Conservation (phyloP, 495 filamentous ascomycete genomes). For the Lepidopterella palustris region DNA sequence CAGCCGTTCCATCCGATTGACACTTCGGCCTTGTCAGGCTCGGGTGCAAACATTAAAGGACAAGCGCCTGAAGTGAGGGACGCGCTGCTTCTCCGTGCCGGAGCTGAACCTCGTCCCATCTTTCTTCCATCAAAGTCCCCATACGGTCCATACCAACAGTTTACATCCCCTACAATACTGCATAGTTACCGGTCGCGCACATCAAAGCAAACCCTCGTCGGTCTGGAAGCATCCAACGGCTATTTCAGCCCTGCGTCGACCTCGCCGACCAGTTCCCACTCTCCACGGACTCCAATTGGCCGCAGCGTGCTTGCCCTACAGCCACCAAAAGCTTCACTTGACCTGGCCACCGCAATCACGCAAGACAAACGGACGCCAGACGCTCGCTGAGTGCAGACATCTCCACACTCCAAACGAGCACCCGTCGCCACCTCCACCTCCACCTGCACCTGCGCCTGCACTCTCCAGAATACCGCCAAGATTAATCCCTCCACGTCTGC, state of each 20-base stretch:
- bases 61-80: too few species aligned
- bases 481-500: constrained; percentile 13
- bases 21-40: too few species aligned
- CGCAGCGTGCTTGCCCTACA: not conserved
- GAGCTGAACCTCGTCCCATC: too few species aligned
- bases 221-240: not conserved
- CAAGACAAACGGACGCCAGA: not conserved
- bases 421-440: not conserved
- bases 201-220: not conserved
- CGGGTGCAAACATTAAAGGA: too few species aligned
- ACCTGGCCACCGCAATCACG: not conserved
- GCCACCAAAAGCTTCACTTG: not conserved
- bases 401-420: not conserved
- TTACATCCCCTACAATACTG: too few species aligned
- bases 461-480: constrained; percentile 18
- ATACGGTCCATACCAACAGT: too few species aligned
- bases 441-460: too few species aligned
- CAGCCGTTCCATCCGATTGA: too few species aligned
- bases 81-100: too few species aligned
- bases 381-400: not conserved
- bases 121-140: too few species aligned
- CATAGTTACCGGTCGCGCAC: too few species aligned
- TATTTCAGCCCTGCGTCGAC: not conserved
- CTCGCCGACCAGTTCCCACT: not conserved
- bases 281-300: constrained; percentile 10